Conservation (phyloP, 225 moss, liverwort and hornwort species). For the Bryum argenteum region DNA sequence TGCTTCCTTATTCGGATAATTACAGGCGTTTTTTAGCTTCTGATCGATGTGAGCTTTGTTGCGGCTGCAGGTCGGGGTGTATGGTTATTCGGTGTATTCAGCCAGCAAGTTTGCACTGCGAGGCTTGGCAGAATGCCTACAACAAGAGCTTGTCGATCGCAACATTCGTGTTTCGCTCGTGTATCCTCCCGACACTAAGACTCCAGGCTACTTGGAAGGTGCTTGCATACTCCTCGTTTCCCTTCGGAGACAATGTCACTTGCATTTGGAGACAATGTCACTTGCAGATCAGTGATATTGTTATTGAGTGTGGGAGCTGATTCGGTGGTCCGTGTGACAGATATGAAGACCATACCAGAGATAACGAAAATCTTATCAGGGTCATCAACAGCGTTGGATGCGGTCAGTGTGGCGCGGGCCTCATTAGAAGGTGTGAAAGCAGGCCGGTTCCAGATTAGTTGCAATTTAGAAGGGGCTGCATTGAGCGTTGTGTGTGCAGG, state of each 20-base stretch:
- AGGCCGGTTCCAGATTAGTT: slow-evolving; percentile 69
- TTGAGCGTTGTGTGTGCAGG: slow-evolving; percentile 66
- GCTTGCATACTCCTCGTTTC: slow-evolving; percentile 17
- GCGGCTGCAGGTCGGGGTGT: slow-evolving; percentile 70
- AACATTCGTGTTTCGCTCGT: slow-evolving; percentile 81
- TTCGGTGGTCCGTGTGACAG: slow-evolving; percentile 41
- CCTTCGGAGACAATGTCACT: slow-evolving; percentile 10
- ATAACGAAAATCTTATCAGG: slow-evolving; percentile 61
- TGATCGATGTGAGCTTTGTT: background rate
- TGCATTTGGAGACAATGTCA: slow-evolving; percentile 12
- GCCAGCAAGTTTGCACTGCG: slow-evolving; percentile 79
- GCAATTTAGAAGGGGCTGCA: slow-evolving; percentile 69
- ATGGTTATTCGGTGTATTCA: slow-evolving; percentile 73
- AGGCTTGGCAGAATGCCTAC: slow-evolving; percentile 73
- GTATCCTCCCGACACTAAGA: slow-evolving; percentile 84
- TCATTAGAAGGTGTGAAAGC: slow-evolving; percentile 70
- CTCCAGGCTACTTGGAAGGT: slow-evolving; percentile 85
- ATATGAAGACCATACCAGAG: slow-evolving; percentile 74
- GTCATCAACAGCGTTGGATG: slow-evolving; percentile 51
- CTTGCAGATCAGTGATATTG: background rate
- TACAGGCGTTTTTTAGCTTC: no score
- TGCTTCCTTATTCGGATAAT: no score
- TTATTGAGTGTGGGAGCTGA: slow-evolving; percentile 12
- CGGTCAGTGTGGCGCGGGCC: slow-evolving; percentile 65
- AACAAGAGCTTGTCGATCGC: slow-evolving; percentile 73